Evolutionary conservation across 2,329 filamentous ascomycete species (phyloP), one percentile per base, ranked within the genome.

Genomic region (Sordariomycetes sp.): DNA sequence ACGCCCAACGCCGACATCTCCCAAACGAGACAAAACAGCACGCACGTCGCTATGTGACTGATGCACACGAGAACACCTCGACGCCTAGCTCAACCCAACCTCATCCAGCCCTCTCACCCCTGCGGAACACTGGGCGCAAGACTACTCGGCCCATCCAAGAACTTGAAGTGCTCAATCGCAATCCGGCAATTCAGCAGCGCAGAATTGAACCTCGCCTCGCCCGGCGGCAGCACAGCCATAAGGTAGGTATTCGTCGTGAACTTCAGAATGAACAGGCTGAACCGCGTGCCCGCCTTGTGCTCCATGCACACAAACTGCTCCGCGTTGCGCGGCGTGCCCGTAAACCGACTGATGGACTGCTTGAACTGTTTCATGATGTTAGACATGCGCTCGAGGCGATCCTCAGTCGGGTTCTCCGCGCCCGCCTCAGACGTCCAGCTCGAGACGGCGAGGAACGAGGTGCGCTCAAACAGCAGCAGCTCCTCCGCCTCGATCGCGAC

Each of bases 361-460:
- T 97, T 99, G 76, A 97, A 96, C 59, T 92, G 91, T 74, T 99
- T 99, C 73, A 99, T 87, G 66, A 99, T 96, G 70, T 96, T 97
- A 61, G 87, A 94, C 67, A 99, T 88, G 63, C 80, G 87, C 76
- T 99, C 94, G 65, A 96, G 90, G 2, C 94, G 87, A 71, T 99
- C 94, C 55, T 87, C 86, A 61, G 89, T 95, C 1, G 94, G 92
- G 68, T 99, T 99, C 55, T 81, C 72, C 39, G 80, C 77, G 52
- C 90, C 90, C 60, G 86, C 78, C 20, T 82, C 78, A 1, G 88
- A 86, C 5, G 89, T 89, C 73, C 95, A 94, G 59, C 87, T 90
- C 0, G 90, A 95, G n/a, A 99, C 91, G 56, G 92, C 95, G 0
- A 99, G 80, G 71, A 96, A 99, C 0, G 91, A 96, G 2, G 91